phyloP scores from a whole-genome alignment of 2,329 filamentous ascomycete genomes.

The Curvularia eragrostidis region DNA sequence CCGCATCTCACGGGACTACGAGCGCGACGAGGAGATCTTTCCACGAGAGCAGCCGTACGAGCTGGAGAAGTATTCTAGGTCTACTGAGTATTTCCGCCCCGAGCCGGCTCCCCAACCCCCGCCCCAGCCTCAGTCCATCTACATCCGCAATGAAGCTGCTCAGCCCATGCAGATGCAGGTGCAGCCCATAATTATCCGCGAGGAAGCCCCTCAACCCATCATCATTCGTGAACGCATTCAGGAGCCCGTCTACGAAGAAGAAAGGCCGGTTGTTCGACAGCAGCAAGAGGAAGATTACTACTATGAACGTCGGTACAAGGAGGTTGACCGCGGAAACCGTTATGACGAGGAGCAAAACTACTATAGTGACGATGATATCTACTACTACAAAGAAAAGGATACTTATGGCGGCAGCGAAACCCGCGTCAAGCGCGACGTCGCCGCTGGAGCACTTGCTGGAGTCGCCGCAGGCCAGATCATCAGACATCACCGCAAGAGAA shows the following conservation, averaged over 20 bases:
- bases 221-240: conserved; percentile 54
- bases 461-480: conserved; percentile 67
- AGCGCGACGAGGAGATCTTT: conserved; percentile 40
- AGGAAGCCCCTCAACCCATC: conserved; percentile 51
- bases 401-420: conserved; percentile 53
- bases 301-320: conserved; percentile 64
- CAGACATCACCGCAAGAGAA: conserved; percentile 62
- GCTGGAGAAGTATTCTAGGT: conserved; percentile 60
- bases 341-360: conserved; percentile 54
- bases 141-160: conserved; percentile 58
- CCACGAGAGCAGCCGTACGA: conserved; percentile 46
- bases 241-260: conserved; percentile 66
- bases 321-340: conserved; percentile 59
- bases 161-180: conserved; percentile 53
- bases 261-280: conserved; percentile 55
- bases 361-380: conserved; percentile 68
- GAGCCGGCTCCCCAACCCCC: conserved; percentile 43
- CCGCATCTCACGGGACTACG: conserved; percentile 41
- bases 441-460: conserved; percentile 67
- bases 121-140: conserved; percentile 52
- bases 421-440: conserved; percentile 63
- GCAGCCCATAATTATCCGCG: conserved; percentile 57
- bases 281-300: conserved; percentile 66
- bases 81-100: conserved; percentile 60
- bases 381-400: conserved; percentile 62